Percentiles rank a stretch among this genome's conserved stretches.
Evolutionary conservation across 768 basidiomycete species (phyloP).

Genomic region (Hortiboletus flavorubellus): DNA sequence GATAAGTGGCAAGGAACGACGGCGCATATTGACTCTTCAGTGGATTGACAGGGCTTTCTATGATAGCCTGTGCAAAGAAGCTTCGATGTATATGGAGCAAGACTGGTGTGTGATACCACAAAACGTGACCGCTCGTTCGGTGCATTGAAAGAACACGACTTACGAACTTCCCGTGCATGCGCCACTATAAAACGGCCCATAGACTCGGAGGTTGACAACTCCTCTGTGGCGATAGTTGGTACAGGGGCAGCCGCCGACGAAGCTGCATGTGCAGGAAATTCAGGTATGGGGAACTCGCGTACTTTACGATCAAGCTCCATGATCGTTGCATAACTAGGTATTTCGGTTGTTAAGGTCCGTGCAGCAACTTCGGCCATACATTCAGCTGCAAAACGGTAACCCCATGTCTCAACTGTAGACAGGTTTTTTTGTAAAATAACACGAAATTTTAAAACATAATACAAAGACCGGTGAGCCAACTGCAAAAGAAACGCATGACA

Average conservation of each 20-base stretch:
- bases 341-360: conserved; percentile 59
- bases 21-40: conserved; percentile 62
- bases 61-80: conserved; percentile 71
- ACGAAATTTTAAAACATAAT: not conserved
- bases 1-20: conserved; percentile 62
- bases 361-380: conserved; percentile 62
- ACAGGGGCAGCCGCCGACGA: conserved; percentile 32
- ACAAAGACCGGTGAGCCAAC: not conserved
- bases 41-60: conserved; percentile 63
- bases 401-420: conserved; percentile 55
- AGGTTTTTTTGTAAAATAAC: too few species aligned
- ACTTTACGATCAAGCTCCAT: conserved; percentile 69
- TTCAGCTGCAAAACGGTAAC: conserved; percentile 61
- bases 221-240: conserved; percentile 12
- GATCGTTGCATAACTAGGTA: conserved; percentile 60
- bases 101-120: conserved; percentile 33
- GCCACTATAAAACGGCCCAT: conserved; percentile 41
- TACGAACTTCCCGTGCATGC: conserved; percentile 36
- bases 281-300: conserved; percentile 59
- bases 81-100: conserved; percentile 62
- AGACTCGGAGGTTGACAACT: conserved; percentile 20
- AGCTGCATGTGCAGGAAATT: conserved; percentile 37
- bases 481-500: conserved; percentile 4
- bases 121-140: not conserved
- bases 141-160: conserved; percentile 15